These are phyloP conservation scores for Pleodorina starrii DNA, from an alignment of 139 green algal genomes.

Conservation along the genomic window DNA sequence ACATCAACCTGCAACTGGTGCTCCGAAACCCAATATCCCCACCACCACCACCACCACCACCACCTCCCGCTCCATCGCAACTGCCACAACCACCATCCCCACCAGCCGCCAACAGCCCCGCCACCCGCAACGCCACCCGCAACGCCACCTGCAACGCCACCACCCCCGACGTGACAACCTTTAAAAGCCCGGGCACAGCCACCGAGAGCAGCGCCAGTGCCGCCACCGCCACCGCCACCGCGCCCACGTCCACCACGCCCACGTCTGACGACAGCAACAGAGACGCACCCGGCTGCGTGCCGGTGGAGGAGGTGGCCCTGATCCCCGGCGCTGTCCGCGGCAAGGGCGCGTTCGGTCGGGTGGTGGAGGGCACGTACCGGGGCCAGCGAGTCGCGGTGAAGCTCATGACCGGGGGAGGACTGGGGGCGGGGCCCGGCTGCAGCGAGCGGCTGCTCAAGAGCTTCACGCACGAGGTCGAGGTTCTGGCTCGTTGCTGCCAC, in stretches of 20 bases:
- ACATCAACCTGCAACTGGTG: slow-evolving; percentile 2
- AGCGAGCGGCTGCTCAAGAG: neutral
- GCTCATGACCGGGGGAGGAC: neutral
- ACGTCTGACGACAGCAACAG: no score
- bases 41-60: neutral
- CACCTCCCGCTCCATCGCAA: no score
- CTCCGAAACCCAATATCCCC: neutral
- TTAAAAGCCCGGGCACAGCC: no score
- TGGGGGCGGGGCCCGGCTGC: neutral
- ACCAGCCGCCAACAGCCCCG: neutral
- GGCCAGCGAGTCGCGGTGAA: slow-evolving; percentile 9
- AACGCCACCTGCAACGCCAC: neutral
- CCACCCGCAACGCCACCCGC: neutral
- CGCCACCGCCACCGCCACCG: no score
- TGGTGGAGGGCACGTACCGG: slow-evolving; percentile 19
- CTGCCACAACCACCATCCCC: neutral
- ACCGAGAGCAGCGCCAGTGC: no score
- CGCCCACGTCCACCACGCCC: no score
- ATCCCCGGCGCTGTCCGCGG: neutral
- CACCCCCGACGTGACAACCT: no score
- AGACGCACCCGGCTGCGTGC: no score
- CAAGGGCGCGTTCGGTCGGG: neutral
- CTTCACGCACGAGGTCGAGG: slow-evolving; percentile 9
- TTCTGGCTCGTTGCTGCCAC: slow-evolving; percentile 11
- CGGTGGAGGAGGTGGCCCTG: neutral